Conservation (phyloP, 164 flowering plant species). For the Vitis cinerea region DNA sequence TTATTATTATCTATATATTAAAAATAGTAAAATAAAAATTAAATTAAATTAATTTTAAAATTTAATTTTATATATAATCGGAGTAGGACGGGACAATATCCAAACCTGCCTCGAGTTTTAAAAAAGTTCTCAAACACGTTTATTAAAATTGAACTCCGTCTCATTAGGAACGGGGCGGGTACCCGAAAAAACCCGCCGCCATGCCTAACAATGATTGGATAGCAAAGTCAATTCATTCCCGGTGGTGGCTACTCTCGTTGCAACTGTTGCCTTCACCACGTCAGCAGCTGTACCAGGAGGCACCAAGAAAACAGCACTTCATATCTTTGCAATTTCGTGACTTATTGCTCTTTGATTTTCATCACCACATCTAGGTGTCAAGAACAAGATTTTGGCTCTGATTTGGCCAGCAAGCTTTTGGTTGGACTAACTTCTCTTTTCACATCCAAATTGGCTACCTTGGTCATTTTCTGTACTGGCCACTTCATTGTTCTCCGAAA, state of each 20-base stretch:
- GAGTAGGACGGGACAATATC: no score
- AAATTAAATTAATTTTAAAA: no score
- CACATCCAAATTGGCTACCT: slow-evolving; percentile 16
- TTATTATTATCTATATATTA: no score
- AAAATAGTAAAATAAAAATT: no score
- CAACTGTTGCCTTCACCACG: slow-evolving; percentile 28
- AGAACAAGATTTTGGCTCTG: slow-evolving; percentile 7
- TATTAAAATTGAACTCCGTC: no score
- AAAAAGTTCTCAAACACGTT: no score
- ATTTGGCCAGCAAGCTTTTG: slow-evolving; percentile 23
- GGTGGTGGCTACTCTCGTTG: slow-evolving; percentile 27
- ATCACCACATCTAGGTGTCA: slow-evolving; percentile 21
- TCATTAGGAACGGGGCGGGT: no score
- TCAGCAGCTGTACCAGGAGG: slow-evolving; percentile 27
- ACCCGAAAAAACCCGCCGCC: no score
- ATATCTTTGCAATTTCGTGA: slow-evolving; percentile 19
- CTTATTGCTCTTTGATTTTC: slow-evolving; percentile 28
- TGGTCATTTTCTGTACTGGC: slow-evolving; percentile 26
- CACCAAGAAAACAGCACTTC: slow-evolving; percentile 9
- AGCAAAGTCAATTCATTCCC: slow-evolving; percentile 25
- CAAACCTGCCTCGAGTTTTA: no score
- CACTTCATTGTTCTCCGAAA: slow-evolving; percentile 13
- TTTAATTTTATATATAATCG: no score
- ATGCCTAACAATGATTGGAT: neutral
- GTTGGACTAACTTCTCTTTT: slow-evolving; percentile 22